A percentile compares a stretch with the other conserved stretches of the same genome.
Conservation (phyloP, 2,329 filamentous ascomycete species). For the Botrytis fragariae region DNA sequence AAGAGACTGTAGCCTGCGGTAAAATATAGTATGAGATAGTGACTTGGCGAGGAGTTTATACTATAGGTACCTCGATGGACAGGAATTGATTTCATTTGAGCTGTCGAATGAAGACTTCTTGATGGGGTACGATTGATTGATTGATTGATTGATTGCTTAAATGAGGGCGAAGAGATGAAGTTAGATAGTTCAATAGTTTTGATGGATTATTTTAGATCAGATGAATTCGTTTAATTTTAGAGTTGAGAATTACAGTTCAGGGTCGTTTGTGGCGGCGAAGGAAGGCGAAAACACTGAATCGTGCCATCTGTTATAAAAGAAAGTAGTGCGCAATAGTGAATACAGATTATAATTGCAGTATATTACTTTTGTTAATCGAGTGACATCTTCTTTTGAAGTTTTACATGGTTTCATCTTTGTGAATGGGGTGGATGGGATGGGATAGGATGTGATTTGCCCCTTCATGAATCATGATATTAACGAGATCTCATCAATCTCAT, state of each 20-base stretch:
- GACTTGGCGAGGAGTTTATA: neutral
- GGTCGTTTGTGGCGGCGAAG: neutral
- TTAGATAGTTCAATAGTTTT: constrained; percentile 8
- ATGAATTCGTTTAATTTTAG: constrained; percentile 3
- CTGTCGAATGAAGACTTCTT: neutral
- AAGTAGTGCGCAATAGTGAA: neutral
- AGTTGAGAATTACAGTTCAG: neutral
- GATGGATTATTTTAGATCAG: neutral
- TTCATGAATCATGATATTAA: constrained; percentile 5
- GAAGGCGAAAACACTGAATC: neutral
- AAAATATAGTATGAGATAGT: neutral
- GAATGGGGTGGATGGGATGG: neutral
- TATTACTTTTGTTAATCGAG: neutral
- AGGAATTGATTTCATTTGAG: neutral
- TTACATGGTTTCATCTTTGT: neutral
- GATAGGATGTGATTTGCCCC: neutral
- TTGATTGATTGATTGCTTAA: neutral
- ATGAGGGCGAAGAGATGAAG: neutral
- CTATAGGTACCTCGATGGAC: neutral
- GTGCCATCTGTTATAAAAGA: neutral
- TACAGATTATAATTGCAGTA: neutral
- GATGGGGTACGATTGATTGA: neutral
- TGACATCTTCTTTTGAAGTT: neutral
- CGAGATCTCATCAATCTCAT: constrained; percentile 3
- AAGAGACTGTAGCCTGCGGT: neutral